Base-by-base conservation (phyloP, 257 asterid species). In the Anisodus acutangulus region DNA sequence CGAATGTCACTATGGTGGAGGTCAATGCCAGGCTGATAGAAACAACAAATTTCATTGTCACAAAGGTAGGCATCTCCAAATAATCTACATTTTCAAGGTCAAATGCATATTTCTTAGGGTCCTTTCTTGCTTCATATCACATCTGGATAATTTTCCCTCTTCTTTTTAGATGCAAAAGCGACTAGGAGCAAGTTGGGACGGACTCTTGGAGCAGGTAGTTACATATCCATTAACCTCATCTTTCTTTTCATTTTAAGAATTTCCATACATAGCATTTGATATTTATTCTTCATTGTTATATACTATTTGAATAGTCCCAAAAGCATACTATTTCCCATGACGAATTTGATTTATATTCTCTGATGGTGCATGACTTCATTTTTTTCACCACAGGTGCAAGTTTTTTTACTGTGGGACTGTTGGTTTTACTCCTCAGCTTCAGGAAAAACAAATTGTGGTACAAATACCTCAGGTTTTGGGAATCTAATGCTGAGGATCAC, bases 11-110 rank as follows among this genome's bases (percentile, higher is more conserved):
- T 41, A 17, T 19, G 39, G 59, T 10, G 83, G 74, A 41, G 83
- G 83, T 58, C 74, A 9, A 45, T 80, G 74, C 8, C 74, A 80
- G 22, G 17, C 74, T 59, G 22, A 60, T 19, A 60, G 47, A 26
- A 80, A 43, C 16, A 60, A 80, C 45, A 80, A 11, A 1, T 80
- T 80, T 63, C 35, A 1, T 60, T 80, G 83, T 80, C 4, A 15
- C 66, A n/a, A 80, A 80, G 83, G 83, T 80, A 57, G 17, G 41
- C 66, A 79, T 55, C 12, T 55, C 83, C 45, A 17, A 78, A 15
- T 31, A 55, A 79, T 79, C 0, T 0, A 57, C 11, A 31, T 17
- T 7, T 62, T 79, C 0, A 45, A 71, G 35, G 79, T 45, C 58
- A n/a, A 62, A 4, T 39, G 6, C 53, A 68, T 39, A 39, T 0